A percentile compares a stretch with the other conserved stretches of the same genome.
Evolutionary conservation across 2,329 filamentous ascomycete species (phyloP).

Genomic region (Fusarium redolens): DNA sequence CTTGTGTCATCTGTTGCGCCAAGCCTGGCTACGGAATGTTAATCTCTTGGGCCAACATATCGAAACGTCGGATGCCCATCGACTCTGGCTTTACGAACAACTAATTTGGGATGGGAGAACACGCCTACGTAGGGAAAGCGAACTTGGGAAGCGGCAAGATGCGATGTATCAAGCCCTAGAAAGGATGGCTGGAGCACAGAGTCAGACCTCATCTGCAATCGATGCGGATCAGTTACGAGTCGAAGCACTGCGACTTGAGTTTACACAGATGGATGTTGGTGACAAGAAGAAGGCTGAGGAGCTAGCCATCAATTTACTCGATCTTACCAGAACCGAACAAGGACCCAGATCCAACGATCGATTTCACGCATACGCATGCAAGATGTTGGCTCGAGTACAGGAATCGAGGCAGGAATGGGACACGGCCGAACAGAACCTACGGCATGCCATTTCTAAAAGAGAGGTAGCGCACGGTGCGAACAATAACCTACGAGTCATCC

Average conservation of each 20-base stretch:
- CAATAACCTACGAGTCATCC: conserved; percentile 51
- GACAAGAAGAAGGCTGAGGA: conserved; percentile 48
- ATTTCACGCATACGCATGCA: conserved; percentile 54
- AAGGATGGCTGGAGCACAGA: conserved; percentile 34
- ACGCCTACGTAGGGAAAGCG: conserved; percentile 48
- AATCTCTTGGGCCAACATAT: conserved; percentile 49
- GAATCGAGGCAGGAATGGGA: conserved; percentile 49
- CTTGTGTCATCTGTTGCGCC: conserved; percentile 49
- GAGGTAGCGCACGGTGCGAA: conserved; percentile 51
- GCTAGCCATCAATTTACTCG: conserved; percentile 46
- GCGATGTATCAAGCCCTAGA: conserved; percentile 49
- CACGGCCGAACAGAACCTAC: conserved; percentile 49
- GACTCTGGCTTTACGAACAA: conserved; percentile 54
- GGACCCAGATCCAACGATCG: conserved; percentile 46
- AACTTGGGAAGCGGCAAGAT: conserved; percentile 43
- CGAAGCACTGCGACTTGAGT: conserved; percentile 51
- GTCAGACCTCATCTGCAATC: conserved; percentile 11
- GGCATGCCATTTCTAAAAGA: conserved; percentile 48
- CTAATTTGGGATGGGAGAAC: conserved; percentile 54
- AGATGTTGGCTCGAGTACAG: conserved; percentile 52
- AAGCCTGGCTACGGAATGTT: conserved; percentile 53
- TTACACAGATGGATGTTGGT: conserved; percentile 53
- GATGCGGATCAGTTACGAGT: conserved; percentile 46
- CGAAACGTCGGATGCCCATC: conserved; percentile 44
- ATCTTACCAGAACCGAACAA: conserved; percentile 40